Percentiles rank a stretch among this genome's conserved stretches.
Conservation (phyloP, 768 basidiomycete species). For the Leucocoprinus leucothites region DNA sequence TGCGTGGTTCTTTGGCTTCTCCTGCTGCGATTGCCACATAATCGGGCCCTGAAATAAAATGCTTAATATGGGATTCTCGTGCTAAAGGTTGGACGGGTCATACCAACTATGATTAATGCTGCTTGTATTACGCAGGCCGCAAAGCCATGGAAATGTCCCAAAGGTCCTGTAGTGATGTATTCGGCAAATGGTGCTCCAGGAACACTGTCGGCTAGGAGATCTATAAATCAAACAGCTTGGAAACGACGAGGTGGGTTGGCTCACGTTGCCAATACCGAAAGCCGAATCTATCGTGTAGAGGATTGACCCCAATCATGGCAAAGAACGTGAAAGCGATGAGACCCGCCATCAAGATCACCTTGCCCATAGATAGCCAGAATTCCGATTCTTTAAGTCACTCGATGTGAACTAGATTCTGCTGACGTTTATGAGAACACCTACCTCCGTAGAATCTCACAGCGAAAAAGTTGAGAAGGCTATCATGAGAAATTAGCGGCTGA, state of each 20-base stretch:
- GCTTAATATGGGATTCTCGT: not conserved
- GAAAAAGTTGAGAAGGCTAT: slow-evolving; percentile 43
- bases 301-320: slow-evolving; percentile 61
- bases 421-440: slow-evolving; percentile 14
- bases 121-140: slow-evolving; percentile 60
- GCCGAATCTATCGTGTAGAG: slow-evolving; percentile 48
- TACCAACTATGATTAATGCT: slow-evolving; percentile 56
- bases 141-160: slow-evolving; percentile 64
- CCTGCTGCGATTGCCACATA: slow-evolving; percentile 63
- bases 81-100: not conserved
- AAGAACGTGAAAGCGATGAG: slow-evolving; percentile 53
- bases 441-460: slow-evolving; percentile 50
- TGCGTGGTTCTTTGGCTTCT: slow-evolving; percentile 68
- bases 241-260: slow-evolving; percentile 11
- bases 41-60: slow-evolving; percentile 38
- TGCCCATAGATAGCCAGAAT: slow-evolving; percentile 54
- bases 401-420: not conserved
- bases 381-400: slow-evolving; percentile 39
- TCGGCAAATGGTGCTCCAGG: slow-evolving; percentile 54
- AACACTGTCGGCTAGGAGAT: slow-evolving; percentile 35
- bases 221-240: not conserved
- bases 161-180: slow-evolving; percentile 47
- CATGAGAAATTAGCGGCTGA: not conserved
- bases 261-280: slow-evolving; percentile 49
- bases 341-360: slow-evolving; percentile 43